phyloP scores from a whole-genome alignment of 2,329 filamentous ascomycete genomes.

The Endocalyx cinctus region DNA sequence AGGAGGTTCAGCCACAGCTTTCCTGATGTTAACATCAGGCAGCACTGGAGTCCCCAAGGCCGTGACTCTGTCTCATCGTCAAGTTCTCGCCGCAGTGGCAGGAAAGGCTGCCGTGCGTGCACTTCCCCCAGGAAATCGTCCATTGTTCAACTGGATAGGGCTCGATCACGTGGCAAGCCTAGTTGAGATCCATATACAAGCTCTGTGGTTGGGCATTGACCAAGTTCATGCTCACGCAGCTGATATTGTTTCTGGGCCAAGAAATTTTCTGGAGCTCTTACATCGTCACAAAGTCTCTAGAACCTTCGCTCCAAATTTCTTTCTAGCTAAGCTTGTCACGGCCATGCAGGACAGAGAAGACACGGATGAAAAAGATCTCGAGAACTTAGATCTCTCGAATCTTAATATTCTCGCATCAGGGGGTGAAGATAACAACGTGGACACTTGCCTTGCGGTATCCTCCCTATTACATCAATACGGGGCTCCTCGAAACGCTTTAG shows the following conservation, averaged over 20 bases:
- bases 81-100: conserved; percentile 35
- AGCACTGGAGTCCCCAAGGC: conserved; percentile 48
- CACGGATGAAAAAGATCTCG: no score
- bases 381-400: conserved; percentile 22
- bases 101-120: conserved; percentile 31
- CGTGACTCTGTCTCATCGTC: conserved; percentile 37
- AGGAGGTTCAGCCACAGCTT: no score
- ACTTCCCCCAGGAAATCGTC: conserved; percentile 25
- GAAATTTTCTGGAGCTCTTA: conserved; percentile 33
- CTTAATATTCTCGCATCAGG: conserved; percentile 38
- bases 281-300: conserved; percentile 35
- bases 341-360: no score
- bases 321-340: conserved; percentile 26
- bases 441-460: conserved; percentile 25
- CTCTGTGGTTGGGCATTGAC: conserved; percentile 33
- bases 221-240: conserved; percentile 41
- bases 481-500: conserved; percentile 21
- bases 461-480: conserved; percentile 26
- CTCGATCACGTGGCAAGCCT: conserved; percentile 51
- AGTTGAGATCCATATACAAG: conserved; percentile 47
- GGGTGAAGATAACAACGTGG: conserved; percentile 35
- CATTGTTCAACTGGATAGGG: conserved; percentile 45
- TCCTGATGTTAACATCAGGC: conserved; percentile 47
- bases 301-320: conserved; percentile 40
- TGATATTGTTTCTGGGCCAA: conserved; percentile 34